Base-by-base conservation (phyloP, 2,329 filamentous ascomycete species). In the Fusarium pilosicola region DNA sequence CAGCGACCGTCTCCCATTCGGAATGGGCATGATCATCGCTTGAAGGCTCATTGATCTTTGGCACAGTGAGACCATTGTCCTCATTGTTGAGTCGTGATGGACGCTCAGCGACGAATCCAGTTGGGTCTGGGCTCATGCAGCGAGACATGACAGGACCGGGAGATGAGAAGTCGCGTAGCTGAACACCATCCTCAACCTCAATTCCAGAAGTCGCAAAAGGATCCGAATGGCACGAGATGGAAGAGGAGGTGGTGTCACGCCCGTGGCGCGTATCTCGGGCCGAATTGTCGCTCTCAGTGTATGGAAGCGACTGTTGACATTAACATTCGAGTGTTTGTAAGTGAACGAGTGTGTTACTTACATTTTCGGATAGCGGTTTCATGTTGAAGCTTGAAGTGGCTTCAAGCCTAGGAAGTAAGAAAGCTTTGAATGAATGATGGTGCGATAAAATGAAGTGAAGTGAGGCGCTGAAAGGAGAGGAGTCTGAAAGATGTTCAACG, bases 1-100 rank as follows among this genome's bases (percentile, higher is more conserved):
- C 68, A 30, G 73, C 76, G 20, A 80, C 68, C 1, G 79, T 80
- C 55, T 81, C 80, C 79, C 79, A 81, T 28, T 80, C 78, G 6
- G 80, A 81, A 54, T 58, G 57, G 9, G 70, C 66, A 41, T 71
- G 71, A 24, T 79, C 77, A 22, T 74, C 65, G 26, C 68, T 68
- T 5, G 58, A 60, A 3, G 62, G 55, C 9, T 54, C 61, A 28
- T 62, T 65, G 15, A 41, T 30, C 18, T 68, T 52, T 3, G 46
- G 34, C 12, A 26, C 48, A 44, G 48, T 18, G 6, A 54, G 15
- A 6, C 38, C 51, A n/a, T 18, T 55, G 5, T 32, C 39, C 14
- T 39, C 26, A 36, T 36, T 49, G 32, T 26, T 48, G 14, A 48
- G 38, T 26, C 52, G 70, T 5, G 74, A 74, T 13, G 70, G 71